These are phyloP conservation scores for Botrytis porri DNA, from an alignment of 2,329 filamentous ascomycete genomes.

Conservation along the genomic window DNA sequence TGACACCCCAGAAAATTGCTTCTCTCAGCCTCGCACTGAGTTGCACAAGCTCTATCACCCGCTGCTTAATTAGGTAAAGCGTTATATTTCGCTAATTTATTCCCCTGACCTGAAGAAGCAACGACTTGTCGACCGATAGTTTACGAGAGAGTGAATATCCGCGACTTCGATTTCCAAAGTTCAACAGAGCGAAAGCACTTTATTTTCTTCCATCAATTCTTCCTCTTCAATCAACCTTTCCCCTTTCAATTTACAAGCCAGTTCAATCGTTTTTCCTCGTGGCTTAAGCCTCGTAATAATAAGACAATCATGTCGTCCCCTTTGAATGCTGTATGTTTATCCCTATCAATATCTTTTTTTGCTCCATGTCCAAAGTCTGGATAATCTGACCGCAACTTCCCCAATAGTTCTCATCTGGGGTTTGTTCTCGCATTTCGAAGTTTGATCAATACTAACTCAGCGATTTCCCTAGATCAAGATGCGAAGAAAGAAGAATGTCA, in stretches of 20 bases:
- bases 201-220: constrained; percentile 14
- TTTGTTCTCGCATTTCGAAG: constrained; percentile 29
- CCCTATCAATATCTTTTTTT: constrained; percentile 21
- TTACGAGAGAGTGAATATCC: constrained; percentile 24
- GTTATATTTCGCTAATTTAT: constrained; percentile 29
- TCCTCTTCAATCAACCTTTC: not conserved
- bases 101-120: constrained; percentile 32
- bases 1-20: constrained; percentile 14
- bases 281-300: constrained; percentile 18
- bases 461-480: constrained; percentile 73
- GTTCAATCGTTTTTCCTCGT: constrained; percentile 7
- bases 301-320: constrained; percentile 49
- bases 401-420: constrained; percentile 32
- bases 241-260: not conserved
- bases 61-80: constrained; percentile 18
- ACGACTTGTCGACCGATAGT: constrained; percentile 31
- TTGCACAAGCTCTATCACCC: constrained; percentile 9
- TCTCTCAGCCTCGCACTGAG: constrained; percentile 18
- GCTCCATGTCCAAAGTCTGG: constrained; percentile 32
- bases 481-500: constrained; percentile 99
- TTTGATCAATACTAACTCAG: constrained; percentile 30
- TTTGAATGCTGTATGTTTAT: constrained; percentile 50
- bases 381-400: constrained; percentile 34
- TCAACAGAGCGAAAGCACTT: constrained; percentile 3
- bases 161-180: constrained; percentile 21